phyloP scores from a whole-genome alignment of 2,329 filamentous ascomycete genomes.

The Orbilia blumenaviensis region DNA sequence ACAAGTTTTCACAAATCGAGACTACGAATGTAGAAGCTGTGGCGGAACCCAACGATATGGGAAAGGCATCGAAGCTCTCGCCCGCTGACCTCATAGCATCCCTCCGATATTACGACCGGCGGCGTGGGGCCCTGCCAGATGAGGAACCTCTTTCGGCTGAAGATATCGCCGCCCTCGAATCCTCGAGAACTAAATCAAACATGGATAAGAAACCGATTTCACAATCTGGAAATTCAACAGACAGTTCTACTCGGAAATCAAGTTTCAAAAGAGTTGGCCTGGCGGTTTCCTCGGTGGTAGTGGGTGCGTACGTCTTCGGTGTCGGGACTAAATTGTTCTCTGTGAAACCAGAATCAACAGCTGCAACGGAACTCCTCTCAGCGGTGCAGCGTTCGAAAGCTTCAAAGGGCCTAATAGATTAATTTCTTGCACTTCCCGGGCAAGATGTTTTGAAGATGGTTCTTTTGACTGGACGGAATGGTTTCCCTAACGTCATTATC shows the following conservation, averaged over 20 bases:
- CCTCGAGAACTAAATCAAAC: constrained; percentile 8
- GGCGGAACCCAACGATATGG: neutral
- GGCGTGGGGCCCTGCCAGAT: constrained; percentile 33
- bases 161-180: constrained; percentile 36
- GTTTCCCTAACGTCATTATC: neutral
- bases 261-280: constrained; percentile 4
- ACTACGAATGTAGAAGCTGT: neutral
- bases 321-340: constrained; percentile 37
- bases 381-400: constrained; percentile 32
- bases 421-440: neutral
- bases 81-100: constrained; percentile 50
- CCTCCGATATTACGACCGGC: constrained; percentile 42
- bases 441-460: neutral
- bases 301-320: constrained; percentile 24
- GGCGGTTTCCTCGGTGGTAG: constrained; percentile 4
- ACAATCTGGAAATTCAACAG: neutral
- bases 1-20: neutral
- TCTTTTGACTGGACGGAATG: no score
- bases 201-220: neutral
- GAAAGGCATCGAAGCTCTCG: constrained; percentile 21
- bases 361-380: constrained; percentile 37
- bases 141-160: constrained; percentile 43
- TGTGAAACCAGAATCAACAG: constrained; percentile 25
- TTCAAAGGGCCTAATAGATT: neutral
- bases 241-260: neutral